phyloP scores from a whole-genome alignment of 139 green algal genomes.

The Parachlorella kessleri region DNA sequence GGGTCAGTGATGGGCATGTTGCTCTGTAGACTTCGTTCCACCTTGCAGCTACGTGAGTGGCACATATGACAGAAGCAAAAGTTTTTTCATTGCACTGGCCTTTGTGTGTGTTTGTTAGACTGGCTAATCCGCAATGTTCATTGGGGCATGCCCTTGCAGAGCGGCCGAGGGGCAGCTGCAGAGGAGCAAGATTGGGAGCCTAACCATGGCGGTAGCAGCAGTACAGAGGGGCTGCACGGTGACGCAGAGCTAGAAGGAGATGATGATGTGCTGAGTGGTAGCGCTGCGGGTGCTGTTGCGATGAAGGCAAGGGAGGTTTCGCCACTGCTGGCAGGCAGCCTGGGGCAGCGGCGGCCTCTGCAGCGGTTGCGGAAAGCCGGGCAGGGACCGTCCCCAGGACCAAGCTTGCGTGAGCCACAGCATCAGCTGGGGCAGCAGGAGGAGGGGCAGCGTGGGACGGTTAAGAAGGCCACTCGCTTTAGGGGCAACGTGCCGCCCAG shows the following conservation, averaged over 20 bases:
- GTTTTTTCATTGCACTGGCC: no score
- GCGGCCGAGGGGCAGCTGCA: neutral
- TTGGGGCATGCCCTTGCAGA: neutral
- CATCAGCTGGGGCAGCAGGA: neutral
- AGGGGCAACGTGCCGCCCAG: conserved; percentile 7
- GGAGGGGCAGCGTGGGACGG: neutral
- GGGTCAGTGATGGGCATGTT: no score
- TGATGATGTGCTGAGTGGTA: neutral
- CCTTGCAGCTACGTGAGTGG: no score
- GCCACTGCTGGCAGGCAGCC: no score
- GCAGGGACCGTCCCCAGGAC: no score
- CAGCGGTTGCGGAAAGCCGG: no score
- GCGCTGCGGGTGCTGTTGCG: neutral
- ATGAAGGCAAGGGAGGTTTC: neutral
- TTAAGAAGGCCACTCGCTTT: conserved; percentile 8
- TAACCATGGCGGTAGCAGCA: neutral
- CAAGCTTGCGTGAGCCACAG: no score
- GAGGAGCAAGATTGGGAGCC: neutral
- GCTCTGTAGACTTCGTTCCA: no score
- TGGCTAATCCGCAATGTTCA: no score
- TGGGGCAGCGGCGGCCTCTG: no score
- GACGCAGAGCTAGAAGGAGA: neutral
- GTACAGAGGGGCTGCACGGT: neutral
- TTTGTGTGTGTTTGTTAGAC: no score
- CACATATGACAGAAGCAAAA: no score